A percentile compares a stretch with the other conserved stretches of the same genome.
Conservation (phyloP, 2,329 filamentous ascomycete species). For the Didymellaceae sp. region DNA sequence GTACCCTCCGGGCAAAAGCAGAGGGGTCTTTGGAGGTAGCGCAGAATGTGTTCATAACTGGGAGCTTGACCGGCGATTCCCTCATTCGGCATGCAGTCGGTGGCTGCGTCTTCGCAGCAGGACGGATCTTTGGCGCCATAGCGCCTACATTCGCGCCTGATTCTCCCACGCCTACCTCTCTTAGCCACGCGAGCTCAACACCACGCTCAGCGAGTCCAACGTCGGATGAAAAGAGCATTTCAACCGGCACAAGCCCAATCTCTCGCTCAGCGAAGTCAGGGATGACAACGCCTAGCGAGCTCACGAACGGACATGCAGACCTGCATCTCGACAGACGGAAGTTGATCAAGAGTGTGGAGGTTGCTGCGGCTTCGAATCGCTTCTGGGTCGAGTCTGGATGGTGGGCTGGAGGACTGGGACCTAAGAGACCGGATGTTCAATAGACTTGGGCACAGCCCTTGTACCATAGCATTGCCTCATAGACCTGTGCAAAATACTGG, state of each 20-base stretch:
- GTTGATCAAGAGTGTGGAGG: slow-evolving; percentile 37
- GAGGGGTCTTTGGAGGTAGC: slow-evolving; percentile 61
- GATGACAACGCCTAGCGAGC: slow-evolving; percentile 27
- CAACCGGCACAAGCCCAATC: slow-evolving; percentile 12
- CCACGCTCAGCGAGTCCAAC: slow-evolving; percentile 32
- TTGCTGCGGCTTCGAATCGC: slow-evolving; percentile 37
- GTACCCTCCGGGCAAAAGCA: slow-evolving; percentile 61
- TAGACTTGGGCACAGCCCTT: neutral
- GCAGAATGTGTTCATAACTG: slow-evolving; percentile 61
- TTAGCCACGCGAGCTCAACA: slow-evolving; percentile 19
- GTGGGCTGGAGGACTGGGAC: slow-evolving; percentile 45
- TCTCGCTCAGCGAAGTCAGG: slow-evolving; percentile 13
- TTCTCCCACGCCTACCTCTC: slow-evolving; percentile 14
- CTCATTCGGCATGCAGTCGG: slow-evolving; percentile 66
- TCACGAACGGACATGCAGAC: slow-evolving; percentile 48
- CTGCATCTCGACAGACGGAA: slow-evolving; percentile 47
- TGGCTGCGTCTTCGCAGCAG: slow-evolving; percentile 63
- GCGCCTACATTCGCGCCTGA: slow-evolving; percentile 26
- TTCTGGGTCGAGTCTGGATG: slow-evolving; percentile 44
- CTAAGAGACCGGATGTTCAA: slow-evolving; percentile 4
- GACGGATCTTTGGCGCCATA: slow-evolving; percentile 52
- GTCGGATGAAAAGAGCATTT: slow-evolving; percentile 24
- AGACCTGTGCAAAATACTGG: neutral
- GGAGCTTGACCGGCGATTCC: slow-evolving; percentile 66
- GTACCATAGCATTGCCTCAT: neutral